Evolutionary conservation across 805 yeast genomes (phyloP).

Genomic region (Candida verbasci): DNA sequence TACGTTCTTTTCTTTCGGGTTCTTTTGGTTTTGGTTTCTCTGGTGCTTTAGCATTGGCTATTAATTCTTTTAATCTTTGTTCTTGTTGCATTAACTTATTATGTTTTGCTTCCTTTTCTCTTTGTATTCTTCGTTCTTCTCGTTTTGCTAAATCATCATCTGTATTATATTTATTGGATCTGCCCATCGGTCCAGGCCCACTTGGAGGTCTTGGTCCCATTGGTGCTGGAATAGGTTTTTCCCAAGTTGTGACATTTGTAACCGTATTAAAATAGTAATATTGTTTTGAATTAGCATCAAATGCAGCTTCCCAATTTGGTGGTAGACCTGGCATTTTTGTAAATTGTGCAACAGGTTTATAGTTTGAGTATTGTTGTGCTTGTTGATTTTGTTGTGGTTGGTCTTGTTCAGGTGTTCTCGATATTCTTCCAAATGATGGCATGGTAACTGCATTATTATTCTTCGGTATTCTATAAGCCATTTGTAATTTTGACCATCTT

Average conservation of each 20-base stretch:
- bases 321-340: conserved; percentile 34
- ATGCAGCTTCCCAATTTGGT: conserved; percentile 62
- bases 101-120: conserved; percentile 29
- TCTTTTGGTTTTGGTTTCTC: neutral
- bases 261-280: conserved; percentile 53
- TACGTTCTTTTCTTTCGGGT: neutral
- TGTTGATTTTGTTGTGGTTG: neutral
- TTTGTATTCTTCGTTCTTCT: conserved; percentile 32
- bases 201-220: conserved; percentile 22
- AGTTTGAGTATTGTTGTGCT: neutral
- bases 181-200: conserved; percentile 8
- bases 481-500: conserved; percentile 70
- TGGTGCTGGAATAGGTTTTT: conserved; percentile 43
- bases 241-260: conserved; percentile 54
- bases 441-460: conserved; percentile 2
- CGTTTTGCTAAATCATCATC: conserved; percentile 22
- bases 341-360: neutral
- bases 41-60: conserved; percentile 21
- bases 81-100: conserved; percentile 31
- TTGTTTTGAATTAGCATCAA: conserved; percentile 40
- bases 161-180: conserved; percentile 2
- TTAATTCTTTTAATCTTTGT: conserved; percentile 30
- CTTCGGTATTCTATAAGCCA: conserved; percentile 85
- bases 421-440: conserved; percentile 17
- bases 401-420: conserved; percentile 15